phyloP scores from a whole-genome alignment of 306 rosid genomes.

The Cucumis cinereus region DNA sequence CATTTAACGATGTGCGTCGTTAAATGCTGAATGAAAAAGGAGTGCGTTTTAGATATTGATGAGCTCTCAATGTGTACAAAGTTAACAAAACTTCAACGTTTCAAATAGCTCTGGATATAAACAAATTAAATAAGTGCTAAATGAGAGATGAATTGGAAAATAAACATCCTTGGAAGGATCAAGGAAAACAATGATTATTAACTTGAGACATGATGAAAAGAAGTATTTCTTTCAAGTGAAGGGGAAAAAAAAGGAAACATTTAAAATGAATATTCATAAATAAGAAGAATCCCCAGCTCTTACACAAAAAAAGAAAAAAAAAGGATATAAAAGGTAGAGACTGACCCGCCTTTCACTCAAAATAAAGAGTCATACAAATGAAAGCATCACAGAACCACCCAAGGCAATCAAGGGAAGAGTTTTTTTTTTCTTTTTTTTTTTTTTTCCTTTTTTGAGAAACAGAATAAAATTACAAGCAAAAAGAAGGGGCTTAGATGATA shows the following conservation, averaged over 20 bases:
- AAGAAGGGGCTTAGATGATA: slow-evolving; percentile 1
- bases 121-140: background rate
- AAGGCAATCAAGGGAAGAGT: background rate
- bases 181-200: background rate
- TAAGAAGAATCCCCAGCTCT: slow-evolving; percentile 7
- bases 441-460: background rate
- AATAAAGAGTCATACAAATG: slow-evolving; percentile 7
- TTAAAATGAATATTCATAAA: slow-evolving; percentile 6
- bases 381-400: slow-evolving; percentile 9
- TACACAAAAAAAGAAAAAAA: background rate
- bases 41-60: too few relatives aligned
- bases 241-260: background rate
- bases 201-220: background rate
- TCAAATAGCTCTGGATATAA: background rate
- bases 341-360: slow-evolving; percentile 2
- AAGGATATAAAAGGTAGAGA: background rate
- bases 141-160: background rate
- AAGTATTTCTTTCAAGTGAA: background rate
- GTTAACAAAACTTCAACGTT: background rate
- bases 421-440: background rate
- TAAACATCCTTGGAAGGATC: background rate
- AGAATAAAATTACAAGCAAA: slow-evolving; percentile 9
- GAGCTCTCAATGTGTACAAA: too few relatives aligned
- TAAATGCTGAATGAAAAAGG: too few relatives aligned
- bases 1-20: too few relatives aligned